These are phyloP conservation scores for Ophiostoma perfectum DNA, from an alignment of 2,329 filamentous ascomycete genomes.

Conservation along the genomic window DNA sequence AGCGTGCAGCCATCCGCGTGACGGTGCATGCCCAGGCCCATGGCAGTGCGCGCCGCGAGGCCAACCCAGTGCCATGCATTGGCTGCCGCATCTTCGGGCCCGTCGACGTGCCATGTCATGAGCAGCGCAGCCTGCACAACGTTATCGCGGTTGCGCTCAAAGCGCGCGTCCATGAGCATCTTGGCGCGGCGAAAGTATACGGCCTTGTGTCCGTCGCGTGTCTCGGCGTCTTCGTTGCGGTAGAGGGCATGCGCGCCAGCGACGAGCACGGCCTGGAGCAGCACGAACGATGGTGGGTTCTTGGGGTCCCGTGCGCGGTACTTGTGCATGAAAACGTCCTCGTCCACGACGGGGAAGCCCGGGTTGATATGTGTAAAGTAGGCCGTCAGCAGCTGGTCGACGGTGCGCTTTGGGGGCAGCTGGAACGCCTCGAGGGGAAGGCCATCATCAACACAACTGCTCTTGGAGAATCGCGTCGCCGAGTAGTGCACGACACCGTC, in stretches of 20 bases:
- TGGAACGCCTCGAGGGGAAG: conserved; percentile 18
- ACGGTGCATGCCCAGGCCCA: conserved; percentile 20
- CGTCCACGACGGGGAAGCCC: neutral
- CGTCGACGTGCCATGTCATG: conserved; percentile 18
- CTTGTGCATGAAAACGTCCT: neutral
- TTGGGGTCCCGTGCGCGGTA: neutral
- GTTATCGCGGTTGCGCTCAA: conserved; percentile 15
- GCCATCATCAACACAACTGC: neutral
- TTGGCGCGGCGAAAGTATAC: conserved; percentile 15
- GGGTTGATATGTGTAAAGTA: conserved; percentile 18
- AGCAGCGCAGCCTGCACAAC: conserved; percentile 19
- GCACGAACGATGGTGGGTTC: neutral
- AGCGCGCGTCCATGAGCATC: conserved; percentile 16
- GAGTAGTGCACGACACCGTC: neutral
- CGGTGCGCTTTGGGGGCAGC: conserved; percentile 15
- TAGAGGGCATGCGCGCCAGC: neutral
- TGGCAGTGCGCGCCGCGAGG: conserved; percentile 16
- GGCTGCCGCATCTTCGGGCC: conserved; percentile 16
- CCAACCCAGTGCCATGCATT: conserved; percentile 21
- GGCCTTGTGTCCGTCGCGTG: neutral
- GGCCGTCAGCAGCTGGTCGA: conserved; percentile 15
- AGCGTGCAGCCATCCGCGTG: conserved; percentile 14
- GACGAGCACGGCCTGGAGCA: neutral
- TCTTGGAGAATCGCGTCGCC: neutral
- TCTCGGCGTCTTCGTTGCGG: neutral